Percentiles rank a stretch among this genome's conserved stretches.
phyloP scores from a whole-genome alignment of 1,284 basidiomycete genomes.

The Boletus calvinii region DNA sequence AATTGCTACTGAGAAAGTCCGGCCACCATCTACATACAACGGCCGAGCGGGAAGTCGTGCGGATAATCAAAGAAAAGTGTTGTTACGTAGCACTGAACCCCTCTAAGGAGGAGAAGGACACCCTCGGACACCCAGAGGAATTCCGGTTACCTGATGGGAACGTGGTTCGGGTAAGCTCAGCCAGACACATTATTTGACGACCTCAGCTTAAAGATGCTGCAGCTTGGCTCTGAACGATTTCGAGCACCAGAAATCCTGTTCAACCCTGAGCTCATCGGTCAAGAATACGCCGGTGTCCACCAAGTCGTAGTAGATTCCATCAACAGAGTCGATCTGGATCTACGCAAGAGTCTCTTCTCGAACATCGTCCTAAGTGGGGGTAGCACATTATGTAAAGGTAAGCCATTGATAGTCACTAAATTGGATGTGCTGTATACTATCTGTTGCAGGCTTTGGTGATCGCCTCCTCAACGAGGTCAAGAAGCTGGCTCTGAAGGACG shows the following conservation, averaged over 20 bases:
- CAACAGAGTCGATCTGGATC: slow-evolving; percentile 82
- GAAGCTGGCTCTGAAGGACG: slow-evolving; percentile 93
- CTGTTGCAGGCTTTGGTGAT: slow-evolving; percentile 85
- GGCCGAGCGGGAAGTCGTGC: slow-evolving; percentile 95
- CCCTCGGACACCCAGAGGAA: slow-evolving; percentile 75
- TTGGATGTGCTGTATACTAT: slow-evolving; percentile 8
- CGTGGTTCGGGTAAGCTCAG: slow-evolving; percentile 71
- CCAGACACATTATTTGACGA: not conserved
- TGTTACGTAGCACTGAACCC: slow-evolving; percentile 94
- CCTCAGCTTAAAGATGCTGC: slow-evolving; percentile 12
- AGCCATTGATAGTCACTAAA: slow-evolving; percentile 19
- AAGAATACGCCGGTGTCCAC: slow-evolving; percentile 96
- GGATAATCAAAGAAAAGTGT: slow-evolving; percentile 97
- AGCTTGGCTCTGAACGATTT: slow-evolving; percentile 96
- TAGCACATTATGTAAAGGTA: slow-evolving; percentile 91
- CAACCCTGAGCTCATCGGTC: slow-evolving; percentile 95
- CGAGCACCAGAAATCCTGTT: slow-evolving; percentile 97
- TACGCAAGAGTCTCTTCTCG: slow-evolving; percentile 92
- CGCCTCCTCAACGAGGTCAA: slow-evolving; percentile 94
- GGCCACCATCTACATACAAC: slow-evolving; percentile 96
- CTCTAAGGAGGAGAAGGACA: slow-evolving; percentile 93
- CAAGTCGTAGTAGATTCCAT: slow-evolving; percentile 93
- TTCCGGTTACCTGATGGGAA: slow-evolving; percentile 97
- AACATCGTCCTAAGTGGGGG: slow-evolving; percentile 98
- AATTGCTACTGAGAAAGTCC: slow-evolving; percentile 89